These are phyloP conservation scores for Dryadomyces quercus-mongolicae DNA, from an alignment of 2,329 filamentous ascomycete species.

Conservation along the genomic window DNA sequence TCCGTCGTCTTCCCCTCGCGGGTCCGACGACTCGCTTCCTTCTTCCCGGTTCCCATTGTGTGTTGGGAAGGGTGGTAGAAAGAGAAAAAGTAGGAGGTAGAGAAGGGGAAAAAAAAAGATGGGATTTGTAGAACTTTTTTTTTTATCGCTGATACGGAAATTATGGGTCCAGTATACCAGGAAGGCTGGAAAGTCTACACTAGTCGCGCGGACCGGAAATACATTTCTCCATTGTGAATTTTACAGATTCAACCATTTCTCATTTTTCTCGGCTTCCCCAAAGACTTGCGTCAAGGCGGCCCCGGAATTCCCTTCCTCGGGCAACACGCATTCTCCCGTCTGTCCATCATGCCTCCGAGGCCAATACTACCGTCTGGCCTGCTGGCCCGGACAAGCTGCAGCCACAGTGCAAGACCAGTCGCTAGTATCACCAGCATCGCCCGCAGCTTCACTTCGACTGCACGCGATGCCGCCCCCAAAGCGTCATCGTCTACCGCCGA, in stretches of 20 bases:
- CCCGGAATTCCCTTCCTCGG: neutral
- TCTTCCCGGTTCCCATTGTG: conserved; percentile 44
- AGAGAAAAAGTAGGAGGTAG: conserved; percentile 5
- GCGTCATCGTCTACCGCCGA: conserved; percentile 10
- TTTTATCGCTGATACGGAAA: conserved; percentile 12
- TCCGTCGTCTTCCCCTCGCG: conserved; percentile 76
- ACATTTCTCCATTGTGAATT: neutral
- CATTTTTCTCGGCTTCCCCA: no score
- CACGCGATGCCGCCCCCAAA: neutral
- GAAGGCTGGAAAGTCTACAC: neutral
- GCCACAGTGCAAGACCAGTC: neutral
- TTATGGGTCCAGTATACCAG: conserved; percentile 5
- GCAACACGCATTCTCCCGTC: no score
- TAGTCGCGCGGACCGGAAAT: neutral
- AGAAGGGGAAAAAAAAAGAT: conserved; percentile 7
- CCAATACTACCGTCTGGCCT: conserved; percentile 4
- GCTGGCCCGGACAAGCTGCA: neutral
- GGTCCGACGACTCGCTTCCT: conserved; percentile 70
- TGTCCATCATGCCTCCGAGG: conserved; percentile 8
- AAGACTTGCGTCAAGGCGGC: neutral
- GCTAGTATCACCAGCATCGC: neutral
- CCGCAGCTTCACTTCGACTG: neutral
- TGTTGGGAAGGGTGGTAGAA: conserved; percentile 1
- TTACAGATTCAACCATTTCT: neutral
- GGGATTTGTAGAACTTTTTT: conserved; percentile 4